These are phyloP conservation scores for Naumovozyma baii DNA, from an alignment of 805 yeast genomes.

Conservation along the genomic window DNA sequence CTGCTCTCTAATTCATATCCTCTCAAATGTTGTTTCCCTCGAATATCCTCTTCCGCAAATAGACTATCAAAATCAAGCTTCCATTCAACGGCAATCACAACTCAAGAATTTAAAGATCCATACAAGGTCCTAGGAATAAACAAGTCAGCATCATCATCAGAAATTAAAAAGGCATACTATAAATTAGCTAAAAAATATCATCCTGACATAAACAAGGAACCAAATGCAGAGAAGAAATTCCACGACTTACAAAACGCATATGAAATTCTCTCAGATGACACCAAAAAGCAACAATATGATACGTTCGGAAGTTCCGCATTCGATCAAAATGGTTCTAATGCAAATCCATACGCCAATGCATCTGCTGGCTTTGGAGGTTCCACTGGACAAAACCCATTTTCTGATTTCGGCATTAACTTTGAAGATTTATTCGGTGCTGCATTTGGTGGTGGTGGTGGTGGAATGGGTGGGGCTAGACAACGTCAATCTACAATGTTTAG, in stretches of 20 bases:
- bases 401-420: constrained; percentile 42
- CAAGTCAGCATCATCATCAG: constrained; percentile 60
- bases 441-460: constrained; percentile 28
- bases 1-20: not conserved
- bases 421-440: constrained; percentile 58
- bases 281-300: constrained; percentile 81
- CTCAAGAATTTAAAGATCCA: constrained; percentile 50
- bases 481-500: constrained; percentile 34
- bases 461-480: constrained; percentile 28
- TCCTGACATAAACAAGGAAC: constrained; percentile 93
- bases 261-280: constrained; percentile 78
- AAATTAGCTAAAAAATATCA: constrained; percentile 88
- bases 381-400: constrained; percentile 32
- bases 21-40: no score
- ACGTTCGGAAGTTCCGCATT: constrained; percentile 86
- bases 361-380: constrained; percentile 40
- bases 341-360: constrained; percentile 23
- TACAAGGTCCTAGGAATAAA: constrained; percentile 75
- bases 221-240: constrained; percentile 77
- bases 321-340: constrained; percentile 47
- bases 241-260: constrained; percentile 92
- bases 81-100: constrained; percentile 11
- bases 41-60: no score
- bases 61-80: constrained; percentile 3
- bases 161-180: constrained; percentile 90